Evolutionary conservation across 768 basidiomycete genomes (phyloP).

Genomic region (Termitomyces bulborhizus): DNA sequence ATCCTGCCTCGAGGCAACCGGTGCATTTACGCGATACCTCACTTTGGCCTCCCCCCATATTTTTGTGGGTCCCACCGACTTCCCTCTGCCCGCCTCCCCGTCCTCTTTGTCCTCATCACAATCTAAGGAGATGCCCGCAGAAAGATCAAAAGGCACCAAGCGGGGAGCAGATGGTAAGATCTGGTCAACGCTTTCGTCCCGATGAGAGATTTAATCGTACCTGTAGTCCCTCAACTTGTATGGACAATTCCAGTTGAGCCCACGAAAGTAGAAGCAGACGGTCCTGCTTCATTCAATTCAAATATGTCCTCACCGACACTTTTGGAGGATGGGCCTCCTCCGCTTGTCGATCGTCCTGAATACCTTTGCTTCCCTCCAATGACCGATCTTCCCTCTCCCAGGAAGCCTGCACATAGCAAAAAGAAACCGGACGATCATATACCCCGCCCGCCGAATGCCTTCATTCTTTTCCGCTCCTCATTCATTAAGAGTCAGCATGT

Average conservation of each 20-base stretch:
- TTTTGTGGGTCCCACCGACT: constrained; percentile 16
- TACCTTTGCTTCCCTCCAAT: constrained; percentile 56
- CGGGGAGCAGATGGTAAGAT: constrained; percentile 30
- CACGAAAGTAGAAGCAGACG: constrained; percentile 17
- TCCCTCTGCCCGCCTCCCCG: constrained; percentile 3
- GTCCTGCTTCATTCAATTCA: constrained; percentile 47
- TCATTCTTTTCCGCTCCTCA: constrained; percentile 80
- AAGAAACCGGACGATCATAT: constrained; percentile 74
- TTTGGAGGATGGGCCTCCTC: constrained; percentile 42
- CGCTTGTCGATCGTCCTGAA: constrained; percentile 30
- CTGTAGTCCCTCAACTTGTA: constrained; percentile 34
- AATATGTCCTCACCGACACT: constrained; percentile 48
- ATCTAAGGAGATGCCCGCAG: constrained; percentile 35
- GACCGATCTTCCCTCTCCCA: constrained; percentile 27
- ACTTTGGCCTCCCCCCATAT: constrained; percentile 10
- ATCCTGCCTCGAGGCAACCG: constrained; percentile 16
- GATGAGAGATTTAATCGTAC: constrained; percentile 6
- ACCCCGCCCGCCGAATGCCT: constrained; percentile 80
- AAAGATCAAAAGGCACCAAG: constrained; percentile 35
- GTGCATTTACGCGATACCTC: constrained; percentile 20
- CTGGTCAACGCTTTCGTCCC: neutral
- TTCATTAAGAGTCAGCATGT: constrained; percentile 79
- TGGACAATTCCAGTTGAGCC: constrained; percentile 40
- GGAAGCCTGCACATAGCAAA: constrained; percentile 52
- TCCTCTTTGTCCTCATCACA: constrained; percentile 8